phyloP scores from a whole-genome alignment of 2,329 filamentous ascomycete genomes.

The Delphinella strobiligena region DNA sequence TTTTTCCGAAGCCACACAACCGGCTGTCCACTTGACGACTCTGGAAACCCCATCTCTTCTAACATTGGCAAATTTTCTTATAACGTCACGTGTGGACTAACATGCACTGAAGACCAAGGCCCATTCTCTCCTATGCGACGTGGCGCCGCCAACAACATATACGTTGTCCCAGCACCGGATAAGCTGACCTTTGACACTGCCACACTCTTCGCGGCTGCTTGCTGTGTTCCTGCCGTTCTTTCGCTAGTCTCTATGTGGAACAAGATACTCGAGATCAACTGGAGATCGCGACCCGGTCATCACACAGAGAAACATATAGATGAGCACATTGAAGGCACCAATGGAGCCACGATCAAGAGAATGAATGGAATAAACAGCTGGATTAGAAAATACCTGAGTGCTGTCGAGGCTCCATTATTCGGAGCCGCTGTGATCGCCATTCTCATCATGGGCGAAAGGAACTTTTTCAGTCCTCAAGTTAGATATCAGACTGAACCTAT shows the following conservation, averaged over 20 bases:
- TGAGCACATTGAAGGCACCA: slow-evolving; percentile 39
- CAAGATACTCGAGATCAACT: slow-evolving; percentile 52
- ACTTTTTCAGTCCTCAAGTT: slow-evolving; percentile 49
- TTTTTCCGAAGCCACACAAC: slow-evolving; percentile 44
- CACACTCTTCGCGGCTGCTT: slow-evolving; percentile 50
- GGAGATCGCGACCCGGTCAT: slow-evolving; percentile 35
- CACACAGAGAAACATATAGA: slow-evolving; percentile 21
- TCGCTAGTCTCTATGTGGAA: slow-evolving; percentile 51
- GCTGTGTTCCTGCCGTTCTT: slow-evolving; percentile 52
- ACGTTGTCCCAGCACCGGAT: slow-evolving; percentile 47
- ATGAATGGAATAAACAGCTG: slow-evolving; percentile 33
- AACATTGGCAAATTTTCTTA: slow-evolving; percentile 34
- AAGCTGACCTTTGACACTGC: slow-evolving; percentile 46
- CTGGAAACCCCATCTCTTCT: slow-evolving; percentile 25
- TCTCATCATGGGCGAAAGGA: slow-evolving; percentile 49
- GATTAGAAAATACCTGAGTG: slow-evolving; percentile 24
- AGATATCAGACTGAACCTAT: slow-evolving; percentile 51
- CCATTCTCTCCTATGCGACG: slow-evolving; percentile 45
- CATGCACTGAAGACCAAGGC: slow-evolving; percentile 33
- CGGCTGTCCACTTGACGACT: slow-evolving; percentile 30
- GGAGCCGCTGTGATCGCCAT: slow-evolving; percentile 47
- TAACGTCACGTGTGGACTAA: slow-evolving; percentile 33
- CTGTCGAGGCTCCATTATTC: slow-evolving; percentile 48
- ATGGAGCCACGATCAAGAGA: slow-evolving; percentile 38
- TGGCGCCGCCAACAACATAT: slow-evolving; percentile 48